Evolutionary conservation across 2,329 filamentous ascomycete genomes (phyloP).

Genomic region (Xylaria sp.): DNA sequence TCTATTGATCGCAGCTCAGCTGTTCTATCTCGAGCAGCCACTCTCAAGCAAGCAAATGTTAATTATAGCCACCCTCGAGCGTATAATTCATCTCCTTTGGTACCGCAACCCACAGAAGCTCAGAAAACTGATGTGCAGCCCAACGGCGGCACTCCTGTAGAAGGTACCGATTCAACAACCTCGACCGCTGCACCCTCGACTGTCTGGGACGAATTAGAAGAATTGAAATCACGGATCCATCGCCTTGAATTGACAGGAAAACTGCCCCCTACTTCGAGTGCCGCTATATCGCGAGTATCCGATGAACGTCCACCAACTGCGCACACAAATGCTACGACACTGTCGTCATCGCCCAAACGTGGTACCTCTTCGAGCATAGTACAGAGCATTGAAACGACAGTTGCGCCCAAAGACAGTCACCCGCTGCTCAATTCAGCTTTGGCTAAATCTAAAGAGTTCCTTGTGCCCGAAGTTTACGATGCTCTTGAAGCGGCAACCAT

Average conservation of each 20-base stretch:
- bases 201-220: conserved; percentile 97
- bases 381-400: conserved; percentile 52
- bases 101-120: conserved; percentile 50
- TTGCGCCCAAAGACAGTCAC: conserved; percentile 65
- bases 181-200: conserved; percentile 91
- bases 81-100: conserved; percentile 67
- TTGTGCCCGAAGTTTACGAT: conserved; percentile 75
- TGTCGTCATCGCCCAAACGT: conserved; percentile 87
- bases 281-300: conserved; percentile 74
- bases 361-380: conserved; percentile 56
- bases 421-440: conserved; percentile 82
- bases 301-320: conserved; percentile 88
- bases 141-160: conserved; percentile 52
- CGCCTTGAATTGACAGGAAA: conserved; percentile 90
- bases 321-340: conserved; percentile 81
- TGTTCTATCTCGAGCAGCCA: conserved; percentile 49
- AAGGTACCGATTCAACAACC: conserved; percentile 83
- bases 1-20: conserved; percentile 54
- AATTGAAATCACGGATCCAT: conserved; percentile 90
- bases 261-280: conserved; percentile 79
- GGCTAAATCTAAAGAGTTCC: conserved; percentile 72
- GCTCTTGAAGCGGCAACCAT: conserved; percentile 80
- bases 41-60: conserved; percentile 49
- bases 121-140: conserved; percentile 44
- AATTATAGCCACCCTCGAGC: conserved; percentile 50